Conservation (phyloP, 2,329 filamentous ascomycete genomes). For the Epichloe sp. region DNA sequence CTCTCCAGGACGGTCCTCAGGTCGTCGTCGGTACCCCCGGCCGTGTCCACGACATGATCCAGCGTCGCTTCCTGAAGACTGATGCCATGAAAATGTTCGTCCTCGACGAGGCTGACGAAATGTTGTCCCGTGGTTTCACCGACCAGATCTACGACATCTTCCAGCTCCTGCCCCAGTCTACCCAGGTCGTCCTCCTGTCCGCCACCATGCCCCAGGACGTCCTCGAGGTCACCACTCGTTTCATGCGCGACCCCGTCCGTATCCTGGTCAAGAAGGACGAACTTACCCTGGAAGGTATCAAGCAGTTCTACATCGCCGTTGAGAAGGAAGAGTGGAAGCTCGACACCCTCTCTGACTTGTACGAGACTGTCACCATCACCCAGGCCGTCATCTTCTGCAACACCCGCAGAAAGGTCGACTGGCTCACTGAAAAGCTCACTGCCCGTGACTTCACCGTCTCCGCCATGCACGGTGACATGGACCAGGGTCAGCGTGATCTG, state of each 20-base stretch:
- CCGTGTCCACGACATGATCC: constrained; percentile 99
- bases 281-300: constrained; percentile 98
- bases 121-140: constrained; percentile 98
- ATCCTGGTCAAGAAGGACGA: constrained; percentile 99
- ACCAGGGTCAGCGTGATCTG: constrained; percentile 90
- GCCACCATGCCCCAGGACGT: constrained; percentile 99
- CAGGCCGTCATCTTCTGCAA: constrained; percentile 99
- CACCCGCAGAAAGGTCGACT: constrained; percentile 99
- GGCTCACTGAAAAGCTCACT: constrained; percentile 98
- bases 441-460: constrained; percentile 98
- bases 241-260: constrained; percentile 98
- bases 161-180: constrained; percentile 94
- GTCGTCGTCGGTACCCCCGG: constrained; percentile 96
- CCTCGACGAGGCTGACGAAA: constrained; percentile 98
- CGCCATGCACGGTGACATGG: constrained; percentile 99
- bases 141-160: constrained; percentile 99
- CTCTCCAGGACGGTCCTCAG: constrained; percentile 88
- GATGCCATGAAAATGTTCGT: constrained; percentile 99
- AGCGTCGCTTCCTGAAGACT: constrained; percentile 92
- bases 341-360: constrained; percentile 94
- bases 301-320: constrained; percentile 99
- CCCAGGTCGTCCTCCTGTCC: constrained; percentile 94
- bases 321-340: constrained; percentile 99
- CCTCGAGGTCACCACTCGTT: constrained; percentile 98
- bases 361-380: constrained; percentile 98